A percentile compares a stretch with the other conserved stretches of the same genome.
Conservation (phyloP, 1,139 yeast genomes). For the Hemisphaericaspora xylofermentans region DNA sequence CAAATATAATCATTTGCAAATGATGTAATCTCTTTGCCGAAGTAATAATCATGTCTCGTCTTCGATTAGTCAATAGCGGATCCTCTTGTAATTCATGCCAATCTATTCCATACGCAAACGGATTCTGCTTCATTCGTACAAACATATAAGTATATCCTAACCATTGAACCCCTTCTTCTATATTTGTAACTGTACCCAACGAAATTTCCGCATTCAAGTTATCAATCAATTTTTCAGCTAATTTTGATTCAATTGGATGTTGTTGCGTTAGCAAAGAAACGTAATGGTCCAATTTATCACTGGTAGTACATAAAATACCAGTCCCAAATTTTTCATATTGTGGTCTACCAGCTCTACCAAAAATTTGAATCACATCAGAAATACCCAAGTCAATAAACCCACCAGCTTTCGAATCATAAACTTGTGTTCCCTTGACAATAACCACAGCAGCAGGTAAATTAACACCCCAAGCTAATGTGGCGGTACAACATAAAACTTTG, state of each 20-base stretch:
- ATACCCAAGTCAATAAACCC: slow-evolving; percentile 92
- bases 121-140: slow-evolving; percentile 93
- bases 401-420: slow-evolving; percentile 92
- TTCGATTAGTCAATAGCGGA: slow-evolving; percentile 69
- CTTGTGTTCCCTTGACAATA: slow-evolving; percentile 92
- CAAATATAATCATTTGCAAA: slow-evolving; percentile 91
- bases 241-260: slow-evolving; percentile 90
- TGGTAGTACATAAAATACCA: slow-evolving; percentile 84
- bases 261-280: slow-evolving; percentile 87
- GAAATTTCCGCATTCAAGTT: slow-evolving; percentile 95
- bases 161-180: slow-evolving; percentile 96
- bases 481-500: slow-evolving; percentile 91
- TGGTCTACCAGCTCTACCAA: slow-evolving; percentile 99
- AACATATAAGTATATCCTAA: slow-evolving; percentile 92
- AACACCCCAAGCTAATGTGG: slow-evolving; percentile 99
- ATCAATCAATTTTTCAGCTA: slow-evolving; percentile 78
- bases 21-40: slow-evolving; percentile 84
- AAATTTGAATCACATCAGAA: slow-evolving; percentile 94
- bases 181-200: slow-evolving; percentile 89
- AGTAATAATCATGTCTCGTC: slow-evolving; percentile 70
- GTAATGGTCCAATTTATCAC: slow-evolving; percentile 82
- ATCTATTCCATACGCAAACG: slow-evolving; percentile 88
- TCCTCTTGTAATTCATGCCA: slow-evolving; percentile 85
- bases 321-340: slow-evolving; percentile 92
- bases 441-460: slow-evolving; percentile 98